Base-by-base conservation (phyloP, 179 eudicot species). In the Spergularia azorica region DNA sequence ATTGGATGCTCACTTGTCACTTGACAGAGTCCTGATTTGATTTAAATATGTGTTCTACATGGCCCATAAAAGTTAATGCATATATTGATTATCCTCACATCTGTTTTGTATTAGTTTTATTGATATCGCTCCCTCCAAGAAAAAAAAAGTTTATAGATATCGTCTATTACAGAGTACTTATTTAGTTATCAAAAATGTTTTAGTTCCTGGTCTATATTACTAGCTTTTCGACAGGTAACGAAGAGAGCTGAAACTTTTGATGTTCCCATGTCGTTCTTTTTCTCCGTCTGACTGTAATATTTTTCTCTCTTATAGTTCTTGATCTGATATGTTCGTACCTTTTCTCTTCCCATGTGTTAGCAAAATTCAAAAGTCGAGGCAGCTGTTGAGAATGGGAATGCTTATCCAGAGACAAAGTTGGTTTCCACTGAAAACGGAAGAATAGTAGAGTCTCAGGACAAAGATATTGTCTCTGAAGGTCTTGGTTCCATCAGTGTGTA, bases 391-490 rank as follows among this genome's bases (percentile, higher is more conserved):
- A 96, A 92, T 86, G 95, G 92, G 70, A 80, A 80, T 62, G 65
- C 78, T 77, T 79, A 79, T 77, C 86, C 90, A 11, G 95, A 90
- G 88, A 86, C 84, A n/a, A 90, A 90, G 81, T 86, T 81, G 54
- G 79, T 94, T 80, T 79, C 89, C 67, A 74, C 87, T 68, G 97
- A 87, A 82, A 91, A 89, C 75, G 93, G 90, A 59, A 87, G 51
- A 77, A 21, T 75, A 67, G 81, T 80, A 58, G 95, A 91, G 82
- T 80, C 92, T 76, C 91, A 90, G 85, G 97, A 95, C 83, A 91
- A 90, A 85, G 99, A 87, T 86, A 89, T 91, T 72, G 89, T 90
- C 70, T 82, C 89, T 75, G 98, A 94, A 78, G 94, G 90, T 50
- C 81, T 83, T 86, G 91, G 87, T 74, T 79, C 87, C 70, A 88